Conservation (phyloP, 2,329 filamentous ascomycete genomes). For the Cryphonectria carpinicola region DNA sequence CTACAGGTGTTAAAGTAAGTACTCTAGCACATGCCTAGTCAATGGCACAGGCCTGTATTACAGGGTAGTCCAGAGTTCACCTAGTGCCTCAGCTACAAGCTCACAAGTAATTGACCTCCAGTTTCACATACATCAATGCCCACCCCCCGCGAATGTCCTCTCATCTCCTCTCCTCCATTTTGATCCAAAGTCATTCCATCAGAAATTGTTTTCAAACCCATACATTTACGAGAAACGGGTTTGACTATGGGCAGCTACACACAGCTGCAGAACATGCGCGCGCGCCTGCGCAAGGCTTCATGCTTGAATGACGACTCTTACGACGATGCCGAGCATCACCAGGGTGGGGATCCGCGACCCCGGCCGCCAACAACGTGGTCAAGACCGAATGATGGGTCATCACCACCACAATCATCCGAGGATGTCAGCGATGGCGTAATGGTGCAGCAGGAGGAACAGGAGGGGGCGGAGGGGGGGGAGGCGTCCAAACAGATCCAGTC, state of each 20-base stretch:
- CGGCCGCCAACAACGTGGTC: background rate
- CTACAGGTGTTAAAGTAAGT: background rate
- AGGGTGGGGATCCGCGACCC: background rate
- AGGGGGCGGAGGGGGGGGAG: background rate
- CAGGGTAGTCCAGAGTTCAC: background rate
- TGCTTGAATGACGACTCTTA: constrained; percentile 16
- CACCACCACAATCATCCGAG: background rate
- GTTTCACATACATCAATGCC: background rate
- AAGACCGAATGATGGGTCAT: background rate
- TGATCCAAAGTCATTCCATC: background rate
- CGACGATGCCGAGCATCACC: constrained; percentile 2
- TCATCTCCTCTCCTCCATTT: background rate
- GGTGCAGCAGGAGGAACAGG: too few species aligned
- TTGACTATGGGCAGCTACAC: constrained; percentile 12
- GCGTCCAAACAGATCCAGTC: constrained; percentile 29
- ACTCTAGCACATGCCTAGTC: too few species aligned
- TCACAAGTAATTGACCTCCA: background rate
- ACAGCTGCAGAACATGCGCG: constrained; percentile 23
- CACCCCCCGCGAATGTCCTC: background rate
- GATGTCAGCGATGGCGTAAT: background rate
- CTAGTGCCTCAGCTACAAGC: background rate
- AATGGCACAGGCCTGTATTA: background rate
- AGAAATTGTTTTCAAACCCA: background rate
- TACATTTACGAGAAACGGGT: background rate
- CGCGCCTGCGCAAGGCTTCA: constrained; percentile 25